These are phyloP conservation scores for Mortierella sp. DNA, from an alignment of 371 early-diverging fungal species.

Conservation along the genomic window DNA sequence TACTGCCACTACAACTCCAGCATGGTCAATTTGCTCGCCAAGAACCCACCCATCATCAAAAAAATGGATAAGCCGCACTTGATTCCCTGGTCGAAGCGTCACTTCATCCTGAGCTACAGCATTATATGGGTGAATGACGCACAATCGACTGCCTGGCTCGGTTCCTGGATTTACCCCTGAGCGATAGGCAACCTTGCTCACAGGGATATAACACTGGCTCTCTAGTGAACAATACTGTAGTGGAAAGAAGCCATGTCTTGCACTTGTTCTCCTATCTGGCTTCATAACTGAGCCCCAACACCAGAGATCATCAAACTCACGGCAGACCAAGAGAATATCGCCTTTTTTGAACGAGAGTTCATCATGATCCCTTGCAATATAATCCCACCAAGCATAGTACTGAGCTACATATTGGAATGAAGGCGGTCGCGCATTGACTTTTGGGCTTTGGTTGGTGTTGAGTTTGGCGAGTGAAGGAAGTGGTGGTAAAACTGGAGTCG, in stretches of 20 bases:
- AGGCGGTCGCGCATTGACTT: slow-evolving; percentile 33
- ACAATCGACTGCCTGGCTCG: slow-evolving; percentile 44
- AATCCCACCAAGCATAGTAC: slow-evolving; percentile 56
- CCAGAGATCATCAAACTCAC: slow-evolving; percentile 55
- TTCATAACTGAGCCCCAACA: slow-evolving; percentile 51
- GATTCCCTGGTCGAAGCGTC: slow-evolving; percentile 49
- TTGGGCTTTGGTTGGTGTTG: slow-evolving; percentile 29
- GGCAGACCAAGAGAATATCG: slow-evolving; percentile 42
- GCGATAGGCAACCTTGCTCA: slow-evolving; percentile 28
- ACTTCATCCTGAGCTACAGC: slow-evolving; percentile 40
- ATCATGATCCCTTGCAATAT: slow-evolving; percentile 51
- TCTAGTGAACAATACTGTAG: slow-evolving; percentile 49
- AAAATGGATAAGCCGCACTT: slow-evolving; percentile 48
- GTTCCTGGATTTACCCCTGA: slow-evolving; percentile 24
- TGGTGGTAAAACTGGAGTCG: slow-evolving; percentile 36
- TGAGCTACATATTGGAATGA: slow-evolving; percentile 53
- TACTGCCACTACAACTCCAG: slow-evolving; percentile 27
- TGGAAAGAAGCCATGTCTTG: slow-evolving; percentile 53
- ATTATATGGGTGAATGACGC: slow-evolving; percentile 41
- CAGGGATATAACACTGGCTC: slow-evolving; percentile 46
- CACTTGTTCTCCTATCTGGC: slow-evolving; percentile 43
- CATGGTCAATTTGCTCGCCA: slow-evolving; percentile 53
- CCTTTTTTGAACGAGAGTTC: slow-evolving; percentile 54
- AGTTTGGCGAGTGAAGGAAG: slow-evolving; percentile 41
- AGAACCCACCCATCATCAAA: slow-evolving; percentile 55